phyloP scores from a whole-genome alignment of 495 filamentous ascomycete genomes.

The Glutinoglossum americanum region DNA sequence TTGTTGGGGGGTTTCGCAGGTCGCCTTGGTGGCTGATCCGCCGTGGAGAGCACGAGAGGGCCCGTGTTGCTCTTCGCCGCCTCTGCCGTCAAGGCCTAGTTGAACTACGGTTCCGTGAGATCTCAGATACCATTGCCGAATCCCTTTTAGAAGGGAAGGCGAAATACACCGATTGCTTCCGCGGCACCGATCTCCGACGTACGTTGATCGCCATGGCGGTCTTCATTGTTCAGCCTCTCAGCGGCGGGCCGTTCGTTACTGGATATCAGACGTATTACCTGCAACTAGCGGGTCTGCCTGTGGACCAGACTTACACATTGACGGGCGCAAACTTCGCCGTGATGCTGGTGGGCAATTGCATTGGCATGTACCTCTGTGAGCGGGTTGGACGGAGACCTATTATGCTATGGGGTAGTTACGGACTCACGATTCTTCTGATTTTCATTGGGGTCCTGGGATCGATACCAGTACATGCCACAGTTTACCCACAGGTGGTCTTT shows the following conservation, averaged over 20 bases:
- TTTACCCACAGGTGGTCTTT: background rate
- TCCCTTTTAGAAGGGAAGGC: constrained; percentile 19
- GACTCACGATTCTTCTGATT: background rate
- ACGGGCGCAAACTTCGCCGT: background rate
- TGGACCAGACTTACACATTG: background rate
- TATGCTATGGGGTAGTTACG: background rate
- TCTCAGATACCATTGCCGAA: constrained; percentile 15
- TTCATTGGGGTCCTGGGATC: background rate
- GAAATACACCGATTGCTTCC: constrained; percentile 22
- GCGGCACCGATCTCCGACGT: constrained; percentile 21
- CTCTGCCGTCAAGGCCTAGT: constrained; percentile 13
- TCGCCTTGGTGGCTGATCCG: constrained; percentile 27
- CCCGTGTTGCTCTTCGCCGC: constrained; percentile 17
- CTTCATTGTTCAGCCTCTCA: constrained; percentile 19
- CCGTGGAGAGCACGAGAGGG: constrained; percentile 21
- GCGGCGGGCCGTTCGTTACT: constrained; percentile 16
- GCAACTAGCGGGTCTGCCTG: constrained; percentile 7
- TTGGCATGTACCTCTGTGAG: background rate
- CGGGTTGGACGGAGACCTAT: background rate
- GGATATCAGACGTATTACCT: constrained; percentile 13
- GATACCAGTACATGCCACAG: background rate
- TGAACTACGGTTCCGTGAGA: background rate
- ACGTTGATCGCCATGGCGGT: constrained; percentile 27
- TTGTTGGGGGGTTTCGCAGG: background rate
- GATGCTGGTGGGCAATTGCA: background rate